Evolutionary conservation across 345 rosid species (phyloP).

Genomic region (Garcia nutans): DNA sequence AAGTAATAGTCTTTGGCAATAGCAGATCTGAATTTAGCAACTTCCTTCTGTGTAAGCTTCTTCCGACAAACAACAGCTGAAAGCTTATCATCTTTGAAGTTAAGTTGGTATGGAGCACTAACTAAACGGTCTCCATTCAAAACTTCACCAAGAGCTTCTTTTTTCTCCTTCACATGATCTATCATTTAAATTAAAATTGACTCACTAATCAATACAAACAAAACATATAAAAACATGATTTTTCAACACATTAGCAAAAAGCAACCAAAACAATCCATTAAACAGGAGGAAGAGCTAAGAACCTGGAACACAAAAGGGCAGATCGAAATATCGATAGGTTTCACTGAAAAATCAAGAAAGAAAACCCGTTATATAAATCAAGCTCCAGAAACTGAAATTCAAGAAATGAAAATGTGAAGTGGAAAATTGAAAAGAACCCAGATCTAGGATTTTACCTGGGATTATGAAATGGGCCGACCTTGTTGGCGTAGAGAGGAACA

Average conservation of each 20-base stretch:
- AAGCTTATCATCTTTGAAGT: slow-evolving; percentile 65
- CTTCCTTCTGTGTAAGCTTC: slow-evolving; percentile 57
- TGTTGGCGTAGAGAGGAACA: no score
- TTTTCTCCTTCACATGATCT: slow-evolving; percentile 73
- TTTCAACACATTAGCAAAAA: background rate
- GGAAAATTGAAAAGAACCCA: background rate
- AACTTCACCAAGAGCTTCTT: slow-evolving; percentile 90
- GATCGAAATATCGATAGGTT: slow-evolving; percentile 25
- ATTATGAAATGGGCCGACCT: slow-evolving; percentile 23
- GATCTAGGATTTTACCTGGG: slow-evolving; percentile 51
- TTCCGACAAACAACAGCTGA: slow-evolving; percentile 59
- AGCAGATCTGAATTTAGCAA: slow-evolving; percentile 55
- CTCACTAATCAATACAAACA: background rate
- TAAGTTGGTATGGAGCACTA: slow-evolving; percentile 78
- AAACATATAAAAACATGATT: no score
- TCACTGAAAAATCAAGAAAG: slow-evolving; percentile 11
- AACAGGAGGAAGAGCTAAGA: background rate
- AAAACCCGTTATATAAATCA: background rate
- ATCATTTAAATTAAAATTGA: slow-evolving; percentile 9
- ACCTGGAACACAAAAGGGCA: slow-evolving; percentile 23
- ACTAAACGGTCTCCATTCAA: slow-evolving; percentile 85
- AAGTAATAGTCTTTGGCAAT: slow-evolving; percentile 80
- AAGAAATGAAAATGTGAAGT: background rate
- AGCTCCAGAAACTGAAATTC: background rate
- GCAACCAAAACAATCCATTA: background rate